These are phyloP conservation scores for Termitomyces sp. DNA, from an alignment of 768 basidiomycete genomes.

Conservation along the genomic window DNA sequence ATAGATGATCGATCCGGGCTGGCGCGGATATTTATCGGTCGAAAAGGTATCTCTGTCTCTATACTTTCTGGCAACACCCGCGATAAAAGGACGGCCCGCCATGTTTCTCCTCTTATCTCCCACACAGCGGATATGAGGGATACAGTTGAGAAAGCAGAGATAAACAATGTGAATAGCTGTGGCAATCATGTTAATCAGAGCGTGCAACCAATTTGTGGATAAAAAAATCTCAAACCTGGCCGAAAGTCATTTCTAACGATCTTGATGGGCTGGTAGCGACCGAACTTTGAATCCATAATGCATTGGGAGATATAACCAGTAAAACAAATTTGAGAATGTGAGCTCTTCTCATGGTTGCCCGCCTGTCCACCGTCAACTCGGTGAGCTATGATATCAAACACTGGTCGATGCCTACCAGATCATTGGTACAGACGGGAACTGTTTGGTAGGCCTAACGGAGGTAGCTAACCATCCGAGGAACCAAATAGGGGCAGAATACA, in stretches of 20 bases:
- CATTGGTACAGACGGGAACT: background rate
- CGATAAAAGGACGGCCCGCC: background rate
- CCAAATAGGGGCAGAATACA: background rate
- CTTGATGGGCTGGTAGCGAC: background rate
- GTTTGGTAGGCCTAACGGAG: background rate
- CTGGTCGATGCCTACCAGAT: background rate
- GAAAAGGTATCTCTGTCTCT: background rate
- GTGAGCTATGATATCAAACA: background rate
- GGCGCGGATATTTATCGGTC: background rate
- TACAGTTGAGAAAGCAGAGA: background rate
- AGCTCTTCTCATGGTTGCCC: background rate
- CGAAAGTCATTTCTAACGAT: background rate
- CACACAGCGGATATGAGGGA: background rate
- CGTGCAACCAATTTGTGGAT: background rate
- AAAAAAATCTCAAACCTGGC: background rate
- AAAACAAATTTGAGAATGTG: background rate
- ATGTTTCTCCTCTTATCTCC: background rate
- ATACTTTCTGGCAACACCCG: background rate
- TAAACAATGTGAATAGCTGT: background rate
- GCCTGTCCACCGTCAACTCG: no score
- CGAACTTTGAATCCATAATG: background rate
- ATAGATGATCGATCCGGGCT: background rate
- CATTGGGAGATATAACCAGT: background rate
- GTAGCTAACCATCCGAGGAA: background rate
- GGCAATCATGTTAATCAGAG: no score